Percentiles rank a stretch among this genome's conserved stretches.
phyloP scores from a whole-genome alignment of 2,329 filamentous ascomycete species.

The Cladosporium sp. region DNA sequence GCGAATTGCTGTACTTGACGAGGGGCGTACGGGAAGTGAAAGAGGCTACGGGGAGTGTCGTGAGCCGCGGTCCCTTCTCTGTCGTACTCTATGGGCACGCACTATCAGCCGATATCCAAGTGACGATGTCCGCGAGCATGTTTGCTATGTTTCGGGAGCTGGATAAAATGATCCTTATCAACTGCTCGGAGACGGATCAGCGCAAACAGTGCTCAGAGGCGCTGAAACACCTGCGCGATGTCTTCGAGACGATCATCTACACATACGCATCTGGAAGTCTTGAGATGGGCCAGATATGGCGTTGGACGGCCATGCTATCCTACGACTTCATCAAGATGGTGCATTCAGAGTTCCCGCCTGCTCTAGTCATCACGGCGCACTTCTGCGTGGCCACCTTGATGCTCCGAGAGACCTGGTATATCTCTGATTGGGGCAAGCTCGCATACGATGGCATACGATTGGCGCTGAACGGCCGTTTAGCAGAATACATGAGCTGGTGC shows the following conservation, averaged over 20 bases:
- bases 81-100: slow-evolving; percentile 9
- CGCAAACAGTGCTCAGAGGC: slow-evolving; percentile 6
- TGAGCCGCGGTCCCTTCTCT: slow-evolving; percentile 14
- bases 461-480: slow-evolving; percentile 1
- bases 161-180: neutral
- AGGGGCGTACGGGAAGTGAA: slow-evolving; percentile 16
- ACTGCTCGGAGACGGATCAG: slow-evolving; percentile 1
- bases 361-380: slow-evolving; percentile 22
- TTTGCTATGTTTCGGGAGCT: neutral
- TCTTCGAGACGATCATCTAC: neutral
- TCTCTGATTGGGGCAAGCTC: slow-evolving; percentile 17
- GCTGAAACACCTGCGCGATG: neutral
- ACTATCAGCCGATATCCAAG: slow-evolving; percentile 1
- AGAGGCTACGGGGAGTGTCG: slow-evolving; percentile 11
- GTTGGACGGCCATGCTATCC: slow-evolving; percentile 9
- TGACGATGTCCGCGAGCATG: neutral
- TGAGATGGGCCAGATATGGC: slow-evolving; percentile 6
- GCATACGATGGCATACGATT: slow-evolving; percentile 17
- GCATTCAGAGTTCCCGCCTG: slow-evolving; percentile 14
- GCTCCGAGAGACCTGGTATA: slow-evolving; percentile 18
- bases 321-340: slow-evolving; percentile 17
- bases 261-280: neutral
- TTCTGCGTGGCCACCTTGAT: slow-evolving; percentile 17
- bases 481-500: slow-evolving; percentile 1
- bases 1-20: slow-evolving; percentile 20